phyloP scores from a whole-genome alignment of 2,329 filamentous ascomycete species.

The Ophiocordyceps robertsii region DNA sequence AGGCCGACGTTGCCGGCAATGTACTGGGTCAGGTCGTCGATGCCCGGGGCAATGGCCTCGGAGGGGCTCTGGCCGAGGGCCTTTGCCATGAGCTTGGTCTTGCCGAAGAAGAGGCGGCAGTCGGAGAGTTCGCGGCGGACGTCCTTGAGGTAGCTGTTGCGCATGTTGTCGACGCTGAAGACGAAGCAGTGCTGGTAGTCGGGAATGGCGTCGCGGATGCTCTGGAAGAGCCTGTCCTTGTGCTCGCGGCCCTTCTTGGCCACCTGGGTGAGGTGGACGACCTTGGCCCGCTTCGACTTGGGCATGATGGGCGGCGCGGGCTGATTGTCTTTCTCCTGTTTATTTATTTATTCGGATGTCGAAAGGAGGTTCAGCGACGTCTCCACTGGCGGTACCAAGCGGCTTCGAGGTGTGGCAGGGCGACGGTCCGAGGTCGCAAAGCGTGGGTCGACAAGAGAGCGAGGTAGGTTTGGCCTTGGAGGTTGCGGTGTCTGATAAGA shows the following conservation, averaged over 20 bases:
- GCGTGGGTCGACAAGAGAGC: background rate
- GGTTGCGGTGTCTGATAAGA: slow-evolving; percentile 12
- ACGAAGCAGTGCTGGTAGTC: slow-evolving; percentile 86
- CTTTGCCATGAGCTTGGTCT: slow-evolving; percentile 97
- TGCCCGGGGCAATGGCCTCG: slow-evolving; percentile 68
- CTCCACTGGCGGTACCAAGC: no score
- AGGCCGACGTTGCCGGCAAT: slow-evolving; percentile 77
- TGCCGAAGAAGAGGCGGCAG: slow-evolving; percentile 87
- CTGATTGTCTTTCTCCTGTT: background rate
- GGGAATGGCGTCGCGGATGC: slow-evolving; percentile 73
- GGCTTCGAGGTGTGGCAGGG: no score
- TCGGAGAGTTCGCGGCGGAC: slow-evolving; percentile 74
- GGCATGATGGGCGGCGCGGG: slow-evolving; percentile 51
- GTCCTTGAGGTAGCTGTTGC: slow-evolving; percentile 89
- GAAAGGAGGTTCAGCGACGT: no score
- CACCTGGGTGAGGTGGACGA: slow-evolving; percentile 84
- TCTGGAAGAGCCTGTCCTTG: slow-evolving; percentile 76
- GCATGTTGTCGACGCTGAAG: slow-evolving; percentile 92
- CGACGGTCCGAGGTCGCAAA: background rate
- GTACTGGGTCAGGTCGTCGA: slow-evolving; percentile 55
- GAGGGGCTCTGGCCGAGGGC: slow-evolving; percentile 70
- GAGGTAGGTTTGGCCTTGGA: background rate
- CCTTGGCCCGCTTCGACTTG: slow-evolving; percentile 84
- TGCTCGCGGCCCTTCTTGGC: slow-evolving; percentile 88
- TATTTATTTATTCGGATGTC: background rate